Evolutionary conservation across 106 monocot genomes (phyloP), one percentile per base, ranked within the genome.

Genomic region (Hemerocallis citrina): DNA sequence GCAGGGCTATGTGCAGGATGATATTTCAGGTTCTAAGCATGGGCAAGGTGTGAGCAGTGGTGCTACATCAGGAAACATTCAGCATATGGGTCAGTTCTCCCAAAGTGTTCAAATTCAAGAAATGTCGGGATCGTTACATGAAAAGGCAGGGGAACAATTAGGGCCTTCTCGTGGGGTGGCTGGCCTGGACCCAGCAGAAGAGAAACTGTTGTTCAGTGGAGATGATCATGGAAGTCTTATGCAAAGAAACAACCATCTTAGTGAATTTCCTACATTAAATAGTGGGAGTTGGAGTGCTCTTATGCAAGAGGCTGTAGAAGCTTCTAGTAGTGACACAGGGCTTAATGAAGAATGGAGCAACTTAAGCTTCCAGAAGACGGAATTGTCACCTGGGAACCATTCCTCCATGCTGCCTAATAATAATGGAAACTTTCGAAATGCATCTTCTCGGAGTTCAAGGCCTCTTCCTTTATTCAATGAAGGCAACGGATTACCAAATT

Each of bases 221-320:
- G 81, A 75, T 70, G 74, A 82, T 51, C 69, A 79, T 47, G 77
- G 73, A 35, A 78, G 72, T 72, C 49, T 66, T 57, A 33, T 64
- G 38, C 70, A 75, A 38, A 74, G 60, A 59, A 75, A 65, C 79
- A 83, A 89, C 39, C 47, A 21, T 75, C 23, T 58, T 50, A 71
- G 60, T 73, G 57, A 31, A 49, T 80, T 73, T 63, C 72, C 89
- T 55, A 87, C 86, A 27, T 23, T 84, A 34, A 74, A 87, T 58
- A 85, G 91, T 75, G 90, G 90, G 21, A 96, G 84, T 59, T 96
- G 95, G 95, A 96, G 91, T 70, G 95, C 90, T 67, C 84, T 96
- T 45, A 81, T 96, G 95, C 95, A 91, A 64, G 87, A 91, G 37
- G 95, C 86, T 67, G 66, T 96, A 23, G 79, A 87, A 69, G 74